Evolutionary conservation across 2,329 filamentous ascomycete genomes (phyloP), one percentile per base, ranked within the genome.

Genomic region (Neopestalotiopsis sp.): DNA sequence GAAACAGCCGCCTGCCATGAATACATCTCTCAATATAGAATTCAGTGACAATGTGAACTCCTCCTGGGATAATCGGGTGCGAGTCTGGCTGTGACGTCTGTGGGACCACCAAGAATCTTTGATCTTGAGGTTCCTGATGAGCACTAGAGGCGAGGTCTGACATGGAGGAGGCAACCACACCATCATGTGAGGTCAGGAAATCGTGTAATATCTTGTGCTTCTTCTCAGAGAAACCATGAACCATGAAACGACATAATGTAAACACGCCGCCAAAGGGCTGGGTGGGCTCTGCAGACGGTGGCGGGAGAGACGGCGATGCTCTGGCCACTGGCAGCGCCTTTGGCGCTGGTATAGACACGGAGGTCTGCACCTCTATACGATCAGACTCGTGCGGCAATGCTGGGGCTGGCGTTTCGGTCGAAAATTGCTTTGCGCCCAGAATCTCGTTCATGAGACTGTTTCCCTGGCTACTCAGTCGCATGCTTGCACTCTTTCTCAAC

Each of bases 21-120:
- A 99, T 83, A 78, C 95, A 98, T 62, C 90, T 89, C 81, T 99
- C 96, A 66, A 99, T 86, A 88, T 95, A 99, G 86, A 96, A 97
- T 77, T 97, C 94, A 12, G 94, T 98, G 40, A 97, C 90, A 56
- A 87, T 78, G 65, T 84, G 77, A 7, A 88, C 76, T 34, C 79
- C 82, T 61, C 82, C 78, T 4, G 79, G 79, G 4, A 80, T 71
- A 1, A 59, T 38, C 1, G 83, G 86, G 60, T 86, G 84, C 0
- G 81, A 81, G 1, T 83, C 80, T 1, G 85, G 81, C 14, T 81
- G 81, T 0, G 86, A 85, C 7, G 74, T 76, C 69, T 90, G 88
- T 2, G 88, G 87, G 1, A 90, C 86, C 58, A 90, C 80, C 40
- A 89, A 75, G 71, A 88, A 87, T 13, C 85, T 83, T 67, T 81